phyloP scores from a whole-genome alignment of 169 alveolate genomes.

The Cryptosporidium xiaoi region DNA sequence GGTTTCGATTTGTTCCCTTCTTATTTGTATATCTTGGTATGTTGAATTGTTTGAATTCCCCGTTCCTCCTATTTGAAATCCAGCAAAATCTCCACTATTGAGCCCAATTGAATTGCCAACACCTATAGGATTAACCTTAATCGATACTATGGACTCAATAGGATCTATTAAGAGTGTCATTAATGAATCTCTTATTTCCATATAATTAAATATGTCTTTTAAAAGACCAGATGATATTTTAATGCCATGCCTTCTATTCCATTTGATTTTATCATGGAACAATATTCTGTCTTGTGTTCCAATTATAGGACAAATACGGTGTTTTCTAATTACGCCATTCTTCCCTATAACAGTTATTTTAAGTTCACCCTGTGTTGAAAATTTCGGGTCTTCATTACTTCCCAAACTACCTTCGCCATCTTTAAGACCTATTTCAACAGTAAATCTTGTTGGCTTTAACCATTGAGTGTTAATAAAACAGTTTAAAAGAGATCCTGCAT shows the following conservation, averaged over 20 bases:
- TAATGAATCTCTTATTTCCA: constrained; percentile 46
- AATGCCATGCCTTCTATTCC: constrained; percentile 64
- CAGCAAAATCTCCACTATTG: background rate
- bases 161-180: constrained; percentile 40
- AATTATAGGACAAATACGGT: constrained; percentile 36
- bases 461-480: constrained; percentile 63
- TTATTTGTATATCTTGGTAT: constrained; percentile 56
- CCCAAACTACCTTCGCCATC: background rate
- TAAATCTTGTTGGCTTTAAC: constrained; percentile 39
- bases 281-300: constrained; percentile 19
- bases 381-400: no score
- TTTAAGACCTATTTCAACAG: background rate
- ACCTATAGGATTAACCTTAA: constrained; percentile 57
- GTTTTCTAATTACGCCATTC: constrained; percentile 40
- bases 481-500: constrained; percentile 16
- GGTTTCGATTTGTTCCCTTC: constrained; percentile 66
- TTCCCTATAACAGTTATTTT: constrained; percentile 17
- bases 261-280: constrained; percentile 24
- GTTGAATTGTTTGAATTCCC: constrained; percentile 31
- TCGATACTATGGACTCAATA: constrained; percentile 26
- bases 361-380: background rate
- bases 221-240: constrained; percentile 53
- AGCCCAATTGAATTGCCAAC: background rate
- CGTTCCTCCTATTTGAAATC: background rate
- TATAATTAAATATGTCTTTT: constrained; percentile 50